Evolutionary conservation across 225 moss, liverwort and hornwort genomes (phyloP).

Genomic region (Polytrichum formosum): DNA sequence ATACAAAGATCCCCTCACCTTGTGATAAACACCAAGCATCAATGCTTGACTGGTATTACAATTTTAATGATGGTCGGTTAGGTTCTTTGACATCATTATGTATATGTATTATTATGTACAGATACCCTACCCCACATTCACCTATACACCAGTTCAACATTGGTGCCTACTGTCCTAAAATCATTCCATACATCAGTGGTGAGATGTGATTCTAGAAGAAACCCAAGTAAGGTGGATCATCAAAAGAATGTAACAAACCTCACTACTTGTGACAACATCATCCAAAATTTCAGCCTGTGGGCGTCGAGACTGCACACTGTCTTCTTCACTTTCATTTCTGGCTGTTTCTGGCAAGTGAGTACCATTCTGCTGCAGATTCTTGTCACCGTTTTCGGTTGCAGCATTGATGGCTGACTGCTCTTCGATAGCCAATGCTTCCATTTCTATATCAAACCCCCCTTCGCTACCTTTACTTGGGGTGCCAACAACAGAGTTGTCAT

Average conservation of each 20-base stretch:
- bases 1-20: too few species aligned
- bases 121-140: too few species aligned
- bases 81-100: too few species aligned
- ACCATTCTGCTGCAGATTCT: constrained; percentile 26
- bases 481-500: constrained; percentile 61
- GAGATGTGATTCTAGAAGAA: too few species aligned
- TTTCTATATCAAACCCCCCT: constrained; percentile 69
- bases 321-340: constrained; percentile 27
- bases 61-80: too few species aligned
- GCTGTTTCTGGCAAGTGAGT: constrained; percentile 14
- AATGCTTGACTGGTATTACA: too few species aligned
- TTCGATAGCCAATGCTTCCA: constrained; percentile 73
- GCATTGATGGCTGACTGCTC: constrained; percentile 54
- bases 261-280: constrained; percentile 21
- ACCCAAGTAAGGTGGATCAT: neutral
- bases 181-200: too few species aligned
- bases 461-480: constrained; percentile 83
- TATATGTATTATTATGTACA: too few species aligned
- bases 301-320: constrained; percentile 18
- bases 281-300: constrained; percentile 25
- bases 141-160: too few species aligned
- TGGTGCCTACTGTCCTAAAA: too few species aligned
- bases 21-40: too few species aligned
- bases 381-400: constrained; percentile 28
- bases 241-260: constrained; percentile 21